These are phyloP conservation scores for Taiwanofungus camphoratus DNA, from an alignment of 1,284 basidiomycete genomes.

Conservation along the genomic window DNA sequence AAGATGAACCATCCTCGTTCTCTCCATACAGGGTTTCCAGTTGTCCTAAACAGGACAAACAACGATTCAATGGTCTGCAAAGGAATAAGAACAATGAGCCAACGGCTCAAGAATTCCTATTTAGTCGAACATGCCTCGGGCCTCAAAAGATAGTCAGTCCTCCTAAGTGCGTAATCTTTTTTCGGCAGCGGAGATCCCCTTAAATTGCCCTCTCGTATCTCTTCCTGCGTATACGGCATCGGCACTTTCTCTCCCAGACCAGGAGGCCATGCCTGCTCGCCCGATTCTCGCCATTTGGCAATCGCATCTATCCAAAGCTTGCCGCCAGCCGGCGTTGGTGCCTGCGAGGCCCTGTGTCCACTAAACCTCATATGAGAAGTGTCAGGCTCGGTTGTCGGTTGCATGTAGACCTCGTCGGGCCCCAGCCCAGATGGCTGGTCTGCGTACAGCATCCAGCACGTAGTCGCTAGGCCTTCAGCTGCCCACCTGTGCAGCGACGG, in stretches of 20 bases:
- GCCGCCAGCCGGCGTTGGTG: slow-evolving; percentile 13
- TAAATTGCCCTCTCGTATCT: slow-evolving; percentile 23
- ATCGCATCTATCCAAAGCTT: slow-evolving; percentile 49
- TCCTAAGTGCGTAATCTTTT: slow-evolving; percentile 31
- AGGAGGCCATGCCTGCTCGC: slow-evolving; percentile 40
- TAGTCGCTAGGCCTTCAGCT: slow-evolving; percentile 60
- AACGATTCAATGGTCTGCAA: slow-evolving; percentile 60
- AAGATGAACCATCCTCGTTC: slow-evolving; percentile 75
- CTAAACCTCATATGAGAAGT: too few species aligned
- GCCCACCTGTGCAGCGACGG: slow-evolving; percentile 55
- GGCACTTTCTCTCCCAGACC: slow-evolving; percentile 42
- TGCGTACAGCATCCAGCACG: slow-evolving; percentile 60
- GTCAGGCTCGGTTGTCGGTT: slow-evolving; percentile 11
- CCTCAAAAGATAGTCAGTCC: slow-evolving; percentile 46
- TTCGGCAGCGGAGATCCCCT: slow-evolving; percentile 12
- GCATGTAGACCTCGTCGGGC: slow-evolving; percentile 50
- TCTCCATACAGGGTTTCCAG: slow-evolving; percentile 61
- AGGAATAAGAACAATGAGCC: neutral
- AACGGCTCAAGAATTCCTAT: neutral
- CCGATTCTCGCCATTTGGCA: slow-evolving; percentile 41
- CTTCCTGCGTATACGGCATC: slow-evolving; percentile 18
- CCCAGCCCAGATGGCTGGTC: slow-evolving; percentile 58
- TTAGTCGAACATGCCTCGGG: slow-evolving; percentile 47
- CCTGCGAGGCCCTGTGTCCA: too few species aligned
- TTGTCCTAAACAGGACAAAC: slow-evolving; percentile 64